Percentiles rank a stretch among this genome's conserved stretches.
phyloP scores from a whole-genome alignment of 768 basidiomycete genomes.

The Mycena belliarum region DNA sequence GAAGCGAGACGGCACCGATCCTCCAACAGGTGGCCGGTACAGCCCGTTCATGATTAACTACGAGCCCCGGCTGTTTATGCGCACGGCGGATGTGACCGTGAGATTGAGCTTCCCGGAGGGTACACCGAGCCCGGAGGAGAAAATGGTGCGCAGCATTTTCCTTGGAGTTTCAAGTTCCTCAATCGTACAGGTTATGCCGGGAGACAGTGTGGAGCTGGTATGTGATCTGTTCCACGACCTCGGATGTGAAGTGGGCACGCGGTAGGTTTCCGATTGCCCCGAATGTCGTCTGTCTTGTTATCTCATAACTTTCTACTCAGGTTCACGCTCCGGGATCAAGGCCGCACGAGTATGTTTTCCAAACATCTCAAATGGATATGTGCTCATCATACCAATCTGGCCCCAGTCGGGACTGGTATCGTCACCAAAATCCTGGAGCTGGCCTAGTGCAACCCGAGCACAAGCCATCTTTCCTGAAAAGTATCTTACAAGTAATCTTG shows the following conservation, averaged over 20 bases:
- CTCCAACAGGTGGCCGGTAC: slow-evolving; percentile 67
- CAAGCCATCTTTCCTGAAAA: too few relatives aligned
- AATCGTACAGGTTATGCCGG: slow-evolving; percentile 80
- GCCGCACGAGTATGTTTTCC: slow-evolving; percentile 77
- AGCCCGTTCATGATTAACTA: slow-evolving; percentile 94
- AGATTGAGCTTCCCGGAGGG: slow-evolving; percentile 84
- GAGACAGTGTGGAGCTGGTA: slow-evolving; percentile 94
- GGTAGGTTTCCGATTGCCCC: too few relatives aligned
- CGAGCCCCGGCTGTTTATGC: slow-evolving; percentile 92
- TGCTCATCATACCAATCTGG: too few relatives aligned
- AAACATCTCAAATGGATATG: background rate
- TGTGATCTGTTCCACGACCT: slow-evolving; percentile 83
- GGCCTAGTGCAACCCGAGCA: too few relatives aligned
- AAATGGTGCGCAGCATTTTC: slow-evolving; percentile 62
- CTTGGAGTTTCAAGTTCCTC: background rate
- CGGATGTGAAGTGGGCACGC: slow-evolving; percentile 84
- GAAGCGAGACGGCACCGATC: slow-evolving; percentile 21
- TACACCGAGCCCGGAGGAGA: slow-evolving; percentile 77
- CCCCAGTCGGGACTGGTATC: slow-evolving; percentile 88
- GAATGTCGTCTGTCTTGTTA: too few relatives aligned
- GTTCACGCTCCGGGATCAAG: slow-evolving; percentile 94
- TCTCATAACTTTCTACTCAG: slow-evolving; percentile 29
- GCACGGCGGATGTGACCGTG: slow-evolving; percentile 92
- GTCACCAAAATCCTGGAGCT: slow-evolving; percentile 77
- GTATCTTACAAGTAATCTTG: too few relatives aligned